Conservation (phyloP, 2,329 filamentous ascomycete species). For the Shiraia bambusicola region DNA sequence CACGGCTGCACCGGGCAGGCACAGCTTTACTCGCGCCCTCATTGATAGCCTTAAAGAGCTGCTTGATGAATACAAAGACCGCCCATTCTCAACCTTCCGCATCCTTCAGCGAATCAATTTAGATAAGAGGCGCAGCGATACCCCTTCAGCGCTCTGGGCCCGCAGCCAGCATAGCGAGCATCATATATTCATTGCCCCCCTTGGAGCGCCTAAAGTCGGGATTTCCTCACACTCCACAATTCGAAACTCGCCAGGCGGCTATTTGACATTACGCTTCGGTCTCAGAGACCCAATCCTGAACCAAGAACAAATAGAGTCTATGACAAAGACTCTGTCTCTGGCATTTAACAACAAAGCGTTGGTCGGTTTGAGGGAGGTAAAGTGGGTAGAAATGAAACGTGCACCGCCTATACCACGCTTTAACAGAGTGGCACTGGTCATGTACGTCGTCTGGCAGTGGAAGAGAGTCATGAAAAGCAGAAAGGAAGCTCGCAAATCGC, state of each 20-base stretch:
- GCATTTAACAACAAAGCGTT: slow-evolving; percentile 31
- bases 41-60: slow-evolving; percentile 34
- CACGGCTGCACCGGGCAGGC: slow-evolving; percentile 31
- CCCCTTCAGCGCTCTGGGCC: slow-evolving; percentile 31
- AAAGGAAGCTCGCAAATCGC: slow-evolving; percentile 11
- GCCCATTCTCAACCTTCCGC: slow-evolving; percentile 33
- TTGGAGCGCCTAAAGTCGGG: slow-evolving; percentile 16
- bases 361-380: slow-evolving; percentile 32
- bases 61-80: slow-evolving; percentile 18
- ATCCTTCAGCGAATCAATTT: slow-evolving; percentile 30
- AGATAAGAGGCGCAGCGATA: slow-evolving; percentile 27
- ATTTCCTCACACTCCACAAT: slow-evolving; percentile 9
- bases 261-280: slow-evolving; percentile 37
- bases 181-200: slow-evolving; percentile 35
- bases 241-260: slow-evolving; percentile 22
- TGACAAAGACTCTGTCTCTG: slow-evolving; percentile 28
- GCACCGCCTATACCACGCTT: slow-evolving; percentile 28
- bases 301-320: slow-evolving; percentile 33
- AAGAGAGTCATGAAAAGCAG: slow-evolving; percentile 27
- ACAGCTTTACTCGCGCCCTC: slow-evolving; percentile 40
- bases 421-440: slow-evolving; percentile 27
- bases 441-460: slow-evolving; percentile 32
- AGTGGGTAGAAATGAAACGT: slow-evolving; percentile 35
- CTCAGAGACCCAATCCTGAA: slow-evolving; percentile 27
- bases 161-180: slow-evolving; percentile 26